These are phyloP conservation scores for Brachypodium distachyon DNA, from an alignment of 202 grass and related monocot genomes.

Conservation along the genomic window DNA sequence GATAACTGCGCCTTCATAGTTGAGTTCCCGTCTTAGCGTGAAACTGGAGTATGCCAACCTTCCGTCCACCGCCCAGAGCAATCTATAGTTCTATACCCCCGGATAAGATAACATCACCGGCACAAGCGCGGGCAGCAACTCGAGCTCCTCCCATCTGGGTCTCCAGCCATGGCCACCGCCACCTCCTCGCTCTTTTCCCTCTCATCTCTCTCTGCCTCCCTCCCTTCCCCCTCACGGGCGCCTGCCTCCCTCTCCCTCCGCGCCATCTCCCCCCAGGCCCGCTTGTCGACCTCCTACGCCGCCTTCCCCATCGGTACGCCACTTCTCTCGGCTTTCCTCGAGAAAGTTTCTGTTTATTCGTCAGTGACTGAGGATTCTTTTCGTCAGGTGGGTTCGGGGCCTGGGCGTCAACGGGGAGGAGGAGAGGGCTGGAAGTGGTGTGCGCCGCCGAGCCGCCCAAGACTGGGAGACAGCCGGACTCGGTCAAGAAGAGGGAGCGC, in stretches of 20 bases:
- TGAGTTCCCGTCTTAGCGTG: background rate
- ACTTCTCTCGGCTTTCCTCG: background rate
- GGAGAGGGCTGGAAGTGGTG: constrained; percentile 50
- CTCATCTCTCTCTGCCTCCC: constrained; percentile 37
- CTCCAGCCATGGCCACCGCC: constrained; percentile 37
- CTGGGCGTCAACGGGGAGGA: constrained; percentile 23
- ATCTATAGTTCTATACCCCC: background rate
- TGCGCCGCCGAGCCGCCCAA: constrained; percentile 51
- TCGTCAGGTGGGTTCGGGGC: constrained; percentile 1
- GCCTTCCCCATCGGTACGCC: constrained; percentile 37
- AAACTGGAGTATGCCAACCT: accelerated
- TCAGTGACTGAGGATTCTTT: background rate
- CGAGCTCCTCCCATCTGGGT: background rate
- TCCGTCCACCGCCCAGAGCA: background rate
- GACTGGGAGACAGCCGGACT: constrained; percentile 51
- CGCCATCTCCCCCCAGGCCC: background rate
- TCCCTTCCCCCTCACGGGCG: constrained; percentile 14
- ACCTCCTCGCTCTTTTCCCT: constrained; percentile 43
- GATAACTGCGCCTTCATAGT: no score
- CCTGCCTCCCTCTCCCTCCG: constrained; percentile 30
- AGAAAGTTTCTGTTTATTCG: background rate
- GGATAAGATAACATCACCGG: constrained; percentile 34
- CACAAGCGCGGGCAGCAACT: background rate
- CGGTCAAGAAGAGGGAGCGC: constrained; percentile 74
- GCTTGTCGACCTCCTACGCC: constrained; percentile 27